These are phyloP conservation scores for Trichophaea hybrida DNA, from an alignment of 2,329 filamentous ascomycete species.

Conservation along the genomic window DNA sequence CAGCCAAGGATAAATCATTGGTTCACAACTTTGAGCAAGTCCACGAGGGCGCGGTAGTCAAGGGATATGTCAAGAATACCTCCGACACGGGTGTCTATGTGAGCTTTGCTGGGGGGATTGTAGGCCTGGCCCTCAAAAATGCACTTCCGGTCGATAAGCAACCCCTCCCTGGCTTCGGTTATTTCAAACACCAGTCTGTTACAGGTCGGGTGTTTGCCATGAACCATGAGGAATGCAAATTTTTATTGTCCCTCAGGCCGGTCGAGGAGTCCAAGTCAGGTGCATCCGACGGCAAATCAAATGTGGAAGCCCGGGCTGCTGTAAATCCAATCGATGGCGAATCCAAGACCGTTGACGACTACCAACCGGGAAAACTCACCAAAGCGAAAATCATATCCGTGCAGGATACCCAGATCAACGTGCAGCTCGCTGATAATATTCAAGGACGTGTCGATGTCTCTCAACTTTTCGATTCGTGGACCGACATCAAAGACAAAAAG, in stretches of 20 bases:
- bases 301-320: conserved; percentile 33
- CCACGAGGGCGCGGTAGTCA: conserved; percentile 50
- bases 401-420: conserved; percentile 85
- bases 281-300: conserved; percentile 25
- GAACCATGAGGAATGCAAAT: conserved; percentile 54
- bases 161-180: conserved; percentile 57
- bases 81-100: conserved; percentile 70
- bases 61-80: conserved; percentile 75
- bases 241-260: conserved; percentile 48
- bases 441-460: conserved; percentile 90
- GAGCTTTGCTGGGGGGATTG: conserved; percentile 67
- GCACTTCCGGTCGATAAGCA: conserved; percentile 59
- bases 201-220: conserved; percentile 56
- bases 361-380: conserved; percentile 55
- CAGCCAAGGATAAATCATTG: conserved; percentile 55
- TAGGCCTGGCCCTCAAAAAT: conserved; percentile 57
- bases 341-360: conserved; percentile 53
- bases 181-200: conserved; percentile 63
- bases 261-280: conserved; percentile 33
- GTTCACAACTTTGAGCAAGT: conserved; percentile 59
- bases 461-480: conserved; percentile 76
- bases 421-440: conserved; percentile 70
- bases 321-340: conserved; percentile 50
- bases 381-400: conserved; percentile 70
- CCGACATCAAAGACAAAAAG: conserved; percentile 71